Conservation (phyloP, 352 stramenopile genomes). For the Phytophthora syringae region DNA sequence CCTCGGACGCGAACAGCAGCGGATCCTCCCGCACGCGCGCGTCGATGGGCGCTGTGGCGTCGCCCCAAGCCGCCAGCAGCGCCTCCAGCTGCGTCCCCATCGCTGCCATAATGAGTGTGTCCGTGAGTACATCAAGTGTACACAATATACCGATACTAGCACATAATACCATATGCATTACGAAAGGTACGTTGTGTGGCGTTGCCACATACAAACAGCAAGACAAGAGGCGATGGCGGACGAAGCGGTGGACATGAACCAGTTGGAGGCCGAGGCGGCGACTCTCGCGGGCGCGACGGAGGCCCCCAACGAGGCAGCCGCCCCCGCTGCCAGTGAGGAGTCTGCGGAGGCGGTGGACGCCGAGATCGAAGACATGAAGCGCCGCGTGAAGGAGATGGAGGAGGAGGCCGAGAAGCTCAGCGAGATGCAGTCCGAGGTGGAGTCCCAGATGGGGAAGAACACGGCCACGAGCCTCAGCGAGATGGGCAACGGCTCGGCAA, state of each 20-base stretch:
- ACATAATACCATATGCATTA: neutral
- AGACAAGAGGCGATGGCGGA: constrained; percentile 40
- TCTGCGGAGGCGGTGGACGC: constrained; percentile 56
- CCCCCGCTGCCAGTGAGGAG: constrained; percentile 22
- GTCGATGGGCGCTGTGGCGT: constrained; percentile 44
- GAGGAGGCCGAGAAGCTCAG: constrained; percentile 83
- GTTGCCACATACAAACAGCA: constrained; percentile 29
- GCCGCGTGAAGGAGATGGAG: constrained; percentile 82
- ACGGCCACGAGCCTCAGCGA: constrained; percentile 51
- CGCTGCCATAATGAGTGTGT: constrained; percentile 7
- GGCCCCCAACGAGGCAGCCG: constrained; percentile 15
- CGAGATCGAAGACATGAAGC: constrained; percentile 89
- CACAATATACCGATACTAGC: constrained; percentile 1
- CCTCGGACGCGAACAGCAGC: constrained; percentile 18
- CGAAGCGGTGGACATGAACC: constrained; percentile 56
- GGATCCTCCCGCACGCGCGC: constrained; percentile 28
- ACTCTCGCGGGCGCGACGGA: constrained; percentile 37
- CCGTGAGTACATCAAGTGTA: neutral
- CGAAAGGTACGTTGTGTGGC: neutral
- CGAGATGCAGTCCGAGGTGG: constrained; percentile 86
- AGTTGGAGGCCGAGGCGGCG: constrained; percentile 59
- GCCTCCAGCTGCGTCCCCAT: constrained; percentile 26
- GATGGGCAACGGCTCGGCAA: constrained; percentile 33
- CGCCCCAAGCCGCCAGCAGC: constrained; percentile 37
- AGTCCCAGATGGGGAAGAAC: constrained; percentile 81